A percentile compares a stretch with the other conserved stretches of the same genome.
Evolutionary conservation across 768 basidiomycete genomes (phyloP).

Genomic region (Agaricus sinodeliciosus): DNA sequence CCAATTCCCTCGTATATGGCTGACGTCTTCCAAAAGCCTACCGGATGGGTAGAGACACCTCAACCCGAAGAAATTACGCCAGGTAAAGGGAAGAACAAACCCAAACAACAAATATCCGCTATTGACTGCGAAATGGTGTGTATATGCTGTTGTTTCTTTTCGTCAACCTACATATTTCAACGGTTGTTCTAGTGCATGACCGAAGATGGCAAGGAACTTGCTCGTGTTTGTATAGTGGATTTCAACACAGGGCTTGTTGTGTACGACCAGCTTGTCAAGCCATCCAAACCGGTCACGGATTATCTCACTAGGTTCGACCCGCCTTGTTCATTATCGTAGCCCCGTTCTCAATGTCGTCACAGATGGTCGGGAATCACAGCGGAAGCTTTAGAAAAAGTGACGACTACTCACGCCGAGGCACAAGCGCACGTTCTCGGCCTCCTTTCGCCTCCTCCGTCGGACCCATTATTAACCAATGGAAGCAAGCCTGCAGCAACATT

Average conservation of each 20-base stretch:
- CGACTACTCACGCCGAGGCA: constrained; percentile 73
- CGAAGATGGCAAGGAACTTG: constrained; percentile 84
- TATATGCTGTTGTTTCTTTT: not conserved
- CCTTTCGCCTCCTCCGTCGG: constrained; percentile 42
- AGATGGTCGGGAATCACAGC: constrained; percentile 95
- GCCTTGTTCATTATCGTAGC: not conserved
- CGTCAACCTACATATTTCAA: not conserved
- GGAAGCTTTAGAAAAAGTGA: constrained; percentile 58
- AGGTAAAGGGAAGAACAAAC: constrained; percentile 18
- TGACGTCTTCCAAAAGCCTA: constrained; percentile 54
- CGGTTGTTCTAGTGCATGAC: constrained; percentile 62
- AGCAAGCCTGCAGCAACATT: constrained; percentile 26
- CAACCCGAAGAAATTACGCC: constrained; percentile 19
- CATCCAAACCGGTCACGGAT: constrained; percentile 75
- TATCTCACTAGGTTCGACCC: constrained; percentile 78
- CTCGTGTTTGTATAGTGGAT: constrained; percentile 81
- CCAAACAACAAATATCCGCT: constrained; percentile 55
- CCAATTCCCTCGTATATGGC: constrained; percentile 82
- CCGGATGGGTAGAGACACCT: constrained; percentile 83
- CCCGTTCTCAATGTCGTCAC: not conserved
- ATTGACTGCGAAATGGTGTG: constrained; percentile 97
- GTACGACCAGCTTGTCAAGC: constrained; percentile 89
- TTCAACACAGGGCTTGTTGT: constrained; percentile 62
- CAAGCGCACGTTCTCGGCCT: constrained; percentile 64
- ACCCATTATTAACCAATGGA: constrained; percentile 34